These are phyloP conservation scores for Chytridium lagenaria DNA, from an alignment of 371 early-diverging fungal genomes.

Conservation along the genomic window DNA sequence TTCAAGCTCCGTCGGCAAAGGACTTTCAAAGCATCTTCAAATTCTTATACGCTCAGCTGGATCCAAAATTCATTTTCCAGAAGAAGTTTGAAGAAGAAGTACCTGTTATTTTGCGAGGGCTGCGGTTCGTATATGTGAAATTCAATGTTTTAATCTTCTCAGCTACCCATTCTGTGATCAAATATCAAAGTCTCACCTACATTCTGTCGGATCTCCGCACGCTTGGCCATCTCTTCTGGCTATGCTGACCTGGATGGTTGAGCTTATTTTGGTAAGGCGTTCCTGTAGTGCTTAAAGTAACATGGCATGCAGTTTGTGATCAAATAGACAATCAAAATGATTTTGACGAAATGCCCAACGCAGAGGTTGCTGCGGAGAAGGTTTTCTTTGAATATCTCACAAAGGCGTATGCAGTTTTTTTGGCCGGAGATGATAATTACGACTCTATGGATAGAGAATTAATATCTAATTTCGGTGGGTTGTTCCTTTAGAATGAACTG, in stretches of 20 bases:
- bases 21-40: conserved; percentile 92
- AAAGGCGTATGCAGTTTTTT: conserved; percentile 61
- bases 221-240: conserved; percentile 91
- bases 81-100: conserved; percentile 91
- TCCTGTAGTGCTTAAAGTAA: not conserved
- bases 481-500: not conserved
- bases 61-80: conserved; percentile 71
- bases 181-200: conserved; percentile 83
- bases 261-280: conserved; percentile 67
- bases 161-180: conserved; percentile 93
- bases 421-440: conserved; percentile 66
- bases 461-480: conserved; percentile 55
- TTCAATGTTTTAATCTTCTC: not conserved
- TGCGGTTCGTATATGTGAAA: conserved; percentile 55
- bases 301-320: conserved; percentile 43
- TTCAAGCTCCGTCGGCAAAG: conserved; percentile 77
- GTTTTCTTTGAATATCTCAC: conserved; percentile 68
- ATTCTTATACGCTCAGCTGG: conserved; percentile 83
- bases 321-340: conserved; percentile 52
- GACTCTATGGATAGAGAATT: conserved; percentile 61
- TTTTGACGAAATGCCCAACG: conserved; percentile 48
- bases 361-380: conserved; percentile 53
- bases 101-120: conserved; percentile 70
- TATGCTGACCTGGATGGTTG: conserved; percentile 89
- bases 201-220: conserved; percentile 82